phyloP scores from a whole-genome alignment of 1,284 basidiomycete genomes.

The Singerocomus rubriflavus region DNA sequence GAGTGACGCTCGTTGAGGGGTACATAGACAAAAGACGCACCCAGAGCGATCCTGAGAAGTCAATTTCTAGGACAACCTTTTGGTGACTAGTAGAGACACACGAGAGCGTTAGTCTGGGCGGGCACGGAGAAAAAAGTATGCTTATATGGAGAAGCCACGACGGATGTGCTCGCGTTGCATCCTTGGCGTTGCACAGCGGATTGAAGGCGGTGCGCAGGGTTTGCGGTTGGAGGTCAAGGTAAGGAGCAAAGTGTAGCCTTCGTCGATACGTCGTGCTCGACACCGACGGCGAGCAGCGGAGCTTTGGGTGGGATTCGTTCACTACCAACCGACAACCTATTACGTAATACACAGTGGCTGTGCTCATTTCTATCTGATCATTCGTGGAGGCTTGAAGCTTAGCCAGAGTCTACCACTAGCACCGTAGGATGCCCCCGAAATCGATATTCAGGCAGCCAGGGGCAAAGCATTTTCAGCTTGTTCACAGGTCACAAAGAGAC shows the following conservation, averaged over 20 bases:
- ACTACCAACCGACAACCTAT: slow-evolving; percentile 29
- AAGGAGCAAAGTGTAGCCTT: slow-evolving; percentile 5
- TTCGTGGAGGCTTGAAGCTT: too few species aligned
- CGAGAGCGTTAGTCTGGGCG: slow-evolving; percentile 44
- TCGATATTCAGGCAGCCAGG: slow-evolving; percentile 90
- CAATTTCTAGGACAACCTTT: slow-evolving; percentile 87
- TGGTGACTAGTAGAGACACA: slow-evolving; percentile 82
- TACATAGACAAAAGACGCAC: slow-evolving; percentile 38
- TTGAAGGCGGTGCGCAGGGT: not conserved
- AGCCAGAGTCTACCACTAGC: not conserved
- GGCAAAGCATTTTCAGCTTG: slow-evolving; percentile 92
- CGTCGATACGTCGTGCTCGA: slow-evolving; percentile 20
- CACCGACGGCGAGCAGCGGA: slow-evolving; percentile 17
- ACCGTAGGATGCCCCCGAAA: slow-evolving; percentile 55
- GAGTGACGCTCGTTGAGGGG: slow-evolving; percentile 16
- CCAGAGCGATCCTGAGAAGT: slow-evolving; percentile 79
- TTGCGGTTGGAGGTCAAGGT: not conserved
- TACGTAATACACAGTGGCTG: slow-evolving; percentile 31
- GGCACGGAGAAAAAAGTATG: slow-evolving; percentile 26
- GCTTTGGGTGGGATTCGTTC: slow-evolving; percentile 24
- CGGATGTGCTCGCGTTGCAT: slow-evolving; percentile 74
- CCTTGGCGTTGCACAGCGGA: slow-evolving; percentile 22
- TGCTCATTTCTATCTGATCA: slow-evolving; percentile 12
- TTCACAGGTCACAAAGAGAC: slow-evolving; percentile 95
- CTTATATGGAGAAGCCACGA: slow-evolving; percentile 84